Conservation (phyloP, 2,329 filamentous ascomycete genomes). For the Fusarium nodosum region DNA sequence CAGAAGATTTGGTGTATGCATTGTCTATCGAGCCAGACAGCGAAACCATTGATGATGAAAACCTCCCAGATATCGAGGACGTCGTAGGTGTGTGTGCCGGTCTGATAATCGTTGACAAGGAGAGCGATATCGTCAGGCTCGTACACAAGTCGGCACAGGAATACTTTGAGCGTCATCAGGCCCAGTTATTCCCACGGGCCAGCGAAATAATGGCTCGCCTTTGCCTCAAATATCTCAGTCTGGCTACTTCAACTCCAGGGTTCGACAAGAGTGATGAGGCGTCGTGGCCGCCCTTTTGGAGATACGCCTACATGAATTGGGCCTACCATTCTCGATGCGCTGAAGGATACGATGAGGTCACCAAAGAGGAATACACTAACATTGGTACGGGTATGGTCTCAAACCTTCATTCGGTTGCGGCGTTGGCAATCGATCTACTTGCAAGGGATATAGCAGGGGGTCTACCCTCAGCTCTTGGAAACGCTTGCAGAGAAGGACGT, state of each 20-base stretch:
- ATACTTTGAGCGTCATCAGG: not conserved
- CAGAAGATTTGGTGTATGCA: not conserved
- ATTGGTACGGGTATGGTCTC: fast-evolving
- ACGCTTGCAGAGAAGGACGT: not conserved
- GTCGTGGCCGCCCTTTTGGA: not conserved
- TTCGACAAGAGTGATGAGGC: not conserved
- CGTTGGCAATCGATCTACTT: not conserved
- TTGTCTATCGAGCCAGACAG: not conserved
- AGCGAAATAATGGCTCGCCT: not conserved
- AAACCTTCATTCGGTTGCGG: fast-evolving
- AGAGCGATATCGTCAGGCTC: not conserved
- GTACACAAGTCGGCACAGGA: not conserved
- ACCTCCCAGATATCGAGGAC: not conserved
- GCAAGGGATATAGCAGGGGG: not conserved
- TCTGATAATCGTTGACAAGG: not conserved
- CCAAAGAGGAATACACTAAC: fast-evolving
- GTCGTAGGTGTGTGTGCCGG: fast-evolving
- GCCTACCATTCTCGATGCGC: not conserved
- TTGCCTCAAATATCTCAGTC: not conserved
- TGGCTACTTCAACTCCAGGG: fast-evolving
- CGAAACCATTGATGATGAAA: fast-evolving
- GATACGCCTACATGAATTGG: not conserved
- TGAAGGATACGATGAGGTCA: fast-evolving
- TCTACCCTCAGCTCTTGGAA: fast-evolving
- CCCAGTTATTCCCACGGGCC: fast-evolving